Base-by-base conservation (phyloP, 225 moss, liverwort and hornwort species). In the Physcomitrellopsis africana region DNA sequence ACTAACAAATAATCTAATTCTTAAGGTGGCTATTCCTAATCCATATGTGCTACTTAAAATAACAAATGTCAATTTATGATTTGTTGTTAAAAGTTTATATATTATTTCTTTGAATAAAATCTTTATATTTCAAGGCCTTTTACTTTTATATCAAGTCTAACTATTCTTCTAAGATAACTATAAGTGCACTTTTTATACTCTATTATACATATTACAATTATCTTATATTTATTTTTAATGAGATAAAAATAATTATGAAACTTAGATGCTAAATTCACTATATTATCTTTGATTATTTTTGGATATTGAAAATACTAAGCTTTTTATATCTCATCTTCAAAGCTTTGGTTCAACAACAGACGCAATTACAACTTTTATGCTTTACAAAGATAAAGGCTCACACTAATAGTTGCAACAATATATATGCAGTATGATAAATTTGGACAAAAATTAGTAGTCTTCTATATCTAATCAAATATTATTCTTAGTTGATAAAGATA, bases 41-140 rank as follows among this genome's bases (percentile, higher is more conserved):
- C 95, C 93, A 47, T 99, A 85, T 80, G 80, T 95, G 24, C 70
- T 99, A 72, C 86, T 99, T n/a, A 86, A 84, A 70, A 88, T 95
- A 95, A 81, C 82, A 67, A 84, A 93, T 78, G 92, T 92, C 57
- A 86, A 74, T 77, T 81, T 94, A 9, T 92, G 90, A 85, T 87
- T 99, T 66, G 86, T 90, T 83, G 75, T 84, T 72, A 93, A 92
- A 79, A 84, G 90, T 86, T 75, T 19, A 47, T 55, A 47, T 41
- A 17, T 43, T 78, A 46, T 51, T 67, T 27, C 24, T 2, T 16
- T 61, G 42, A 5, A 23, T 44, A 64, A 19, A 29, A 23, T 51
- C 11, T 69, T 2, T n/a, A 5, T 60, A 15, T 42, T 54, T 20
- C 4, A 61, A 54, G 26, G 61, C 66, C 37, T 19, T 61, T 60